Conservation (phyloP, 805 yeast genomes). For the Komagataella populi region DNA sequence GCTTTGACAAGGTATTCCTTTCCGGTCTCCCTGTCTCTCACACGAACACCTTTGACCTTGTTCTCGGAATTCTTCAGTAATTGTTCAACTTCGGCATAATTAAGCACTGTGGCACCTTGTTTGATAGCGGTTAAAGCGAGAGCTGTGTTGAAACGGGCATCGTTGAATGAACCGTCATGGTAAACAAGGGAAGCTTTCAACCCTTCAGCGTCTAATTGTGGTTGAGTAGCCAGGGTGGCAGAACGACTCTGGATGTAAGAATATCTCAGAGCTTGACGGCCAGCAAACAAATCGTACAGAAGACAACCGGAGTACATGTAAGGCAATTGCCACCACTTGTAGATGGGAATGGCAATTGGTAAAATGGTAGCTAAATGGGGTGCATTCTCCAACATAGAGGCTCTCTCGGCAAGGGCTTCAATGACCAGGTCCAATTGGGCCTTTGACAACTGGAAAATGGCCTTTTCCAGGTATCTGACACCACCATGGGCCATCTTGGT, state of each 20-base stretch:
- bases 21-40: slow-evolving; percentile 58
- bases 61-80: slow-evolving; percentile 50
- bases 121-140: slow-evolving; percentile 78
- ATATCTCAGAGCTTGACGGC: slow-evolving; percentile 68
- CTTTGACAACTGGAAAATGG: slow-evolving; percentile 82
- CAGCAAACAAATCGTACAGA: slow-evolving; percentile 87
- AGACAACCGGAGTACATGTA: slow-evolving; percentile 87
- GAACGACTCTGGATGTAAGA: slow-evolving; percentile 61
- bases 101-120: slow-evolving; percentile 80
- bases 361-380: slow-evolving; percentile 80
- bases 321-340: slow-evolving; percentile 92
- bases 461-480: slow-evolving; percentile 89
- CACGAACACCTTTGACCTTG: slow-evolving; percentile 63
- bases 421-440: slow-evolving; percentile 81
- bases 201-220: slow-evolving; percentile 66
- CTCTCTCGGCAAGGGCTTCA: slow-evolving; percentile 81
- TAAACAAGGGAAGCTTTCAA: slow-evolving; percentile 87
- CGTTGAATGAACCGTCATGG: slow-evolving; percentile 93
- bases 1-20: slow-evolving; percentile 48
- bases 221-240: slow-evolving; percentile 62
- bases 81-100: slow-evolving; percentile 73
- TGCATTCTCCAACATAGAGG: slow-evolving; percentile 76
- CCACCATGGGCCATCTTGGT: slow-evolving; percentile 98
- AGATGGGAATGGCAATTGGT: slow-evolving; percentile 94
- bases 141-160: slow-evolving; percentile 78